Evolutionary conservation across 2,329 filamentous ascomycete species (phyloP), one percentile per base, ranked within the genome.

Genomic region (Ophiostoma perfectum): DNA sequence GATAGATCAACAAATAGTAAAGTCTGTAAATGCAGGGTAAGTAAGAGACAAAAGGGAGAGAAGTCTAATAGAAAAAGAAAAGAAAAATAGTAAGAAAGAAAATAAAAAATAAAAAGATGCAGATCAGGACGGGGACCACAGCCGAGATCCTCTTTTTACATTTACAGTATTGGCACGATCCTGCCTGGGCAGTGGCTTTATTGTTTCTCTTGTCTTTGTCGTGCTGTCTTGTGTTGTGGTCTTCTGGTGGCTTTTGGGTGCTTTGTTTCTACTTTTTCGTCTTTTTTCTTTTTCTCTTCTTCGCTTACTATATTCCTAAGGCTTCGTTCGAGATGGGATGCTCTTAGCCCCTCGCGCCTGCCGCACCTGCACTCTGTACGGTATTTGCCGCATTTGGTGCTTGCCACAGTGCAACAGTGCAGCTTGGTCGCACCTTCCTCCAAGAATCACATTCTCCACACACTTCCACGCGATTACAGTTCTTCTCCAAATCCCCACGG

Each of bases 111-210:
- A 55, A 11, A 55, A 55, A 55, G 27, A 11, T 55, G 49, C 49
- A 55, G 49, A 27, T 55, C n/a, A 9, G 16, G 45, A n/a, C 47
- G 18, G 47, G 49, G 49, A 55, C 49, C 27, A 4, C n/a, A 18
- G 47, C n/a, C 18, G 49, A 55, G 49, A 9, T 18, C n/a, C 49
- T 11, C 8, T 55, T 55, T 55, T 55, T 55, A 55, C 49, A 55
- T 55, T 55, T 27, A 55, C 49, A 55, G 49, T 55, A 55, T 52
- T 52, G 47, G 47, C 47, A 52, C n/a, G 47, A 52, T 55, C n/a
- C 49, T 55, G 18, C 9, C n/a, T 18, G n/a, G 45, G 14, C 45
- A 18, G 16, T 52, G 47, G n/a, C n/a, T 18, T n/a, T 52, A n/a
- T 18, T 18, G 47, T 52, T 0, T 52, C 16, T 18, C 47, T 52